Evolutionary conservation across 2,329 filamentous ascomycete species (phyloP), one percentile per base, ranked within the genome.

Genomic region (Xylariaceae sp.): DNA sequence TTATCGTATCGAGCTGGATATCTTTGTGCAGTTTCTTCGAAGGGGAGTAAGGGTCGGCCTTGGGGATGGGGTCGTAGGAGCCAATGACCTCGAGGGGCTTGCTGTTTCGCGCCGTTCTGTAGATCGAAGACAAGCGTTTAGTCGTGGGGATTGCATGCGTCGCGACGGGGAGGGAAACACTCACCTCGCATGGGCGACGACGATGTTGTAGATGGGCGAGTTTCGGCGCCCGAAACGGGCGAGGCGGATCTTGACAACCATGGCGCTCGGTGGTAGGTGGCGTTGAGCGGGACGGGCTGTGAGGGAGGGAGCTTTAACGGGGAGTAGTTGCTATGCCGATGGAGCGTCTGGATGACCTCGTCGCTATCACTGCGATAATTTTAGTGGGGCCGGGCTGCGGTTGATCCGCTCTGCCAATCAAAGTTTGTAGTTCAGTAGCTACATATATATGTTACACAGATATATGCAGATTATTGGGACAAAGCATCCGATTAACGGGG

Each of bases 161-260:
- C 23, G 23, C 23, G 23, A 30, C 23, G 23, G 23, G 23, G 23
- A 30, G 23, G 23, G 23, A 30, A 5, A 30, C 23, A 56, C 80
- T 65, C 83, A 95, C 90, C 92, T 87, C 51, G 92, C 92, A 71
- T 97, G 93, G 13, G 92, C 85, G 65, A 99, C 90, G 66, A 97
- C 91, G 65, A 99, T 97, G 78, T 99, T 99, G 82, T 96, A 99
- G 69, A 97, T 88, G 2, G 94, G 93, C n/a, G 84, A 74, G 73
- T 96, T 92, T 65, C 84, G 86, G 74, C 88, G 90, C 73, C 92
- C 92, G 74, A 97, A 96, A 74, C 94, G 92, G 68, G 94, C 90
- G 68, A 99, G 86, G 61, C 94, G 88, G 75, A 99, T 94, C 74
- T 89, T 89, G 71, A 99, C 82, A 63, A 97, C 93, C 94, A 99